phyloP scores from a whole-genome alignment of 495 filamentous ascomycete species.

The Neurospora sp. region DNA sequence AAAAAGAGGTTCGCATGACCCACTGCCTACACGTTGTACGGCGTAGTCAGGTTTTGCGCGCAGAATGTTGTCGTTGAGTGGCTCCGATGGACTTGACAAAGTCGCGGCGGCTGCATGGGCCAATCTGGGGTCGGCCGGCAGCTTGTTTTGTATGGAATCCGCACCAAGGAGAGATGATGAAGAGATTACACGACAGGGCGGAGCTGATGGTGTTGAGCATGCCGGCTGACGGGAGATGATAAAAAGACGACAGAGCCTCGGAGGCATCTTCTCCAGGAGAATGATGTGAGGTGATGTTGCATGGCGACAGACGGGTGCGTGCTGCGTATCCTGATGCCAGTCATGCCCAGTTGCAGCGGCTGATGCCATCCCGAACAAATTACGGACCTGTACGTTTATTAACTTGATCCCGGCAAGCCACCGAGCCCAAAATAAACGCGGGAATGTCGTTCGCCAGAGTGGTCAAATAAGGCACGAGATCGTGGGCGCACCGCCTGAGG shows the following conservation, averaged over 20 bases:
- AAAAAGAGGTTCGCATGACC: background rate
- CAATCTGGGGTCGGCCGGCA: background rate
- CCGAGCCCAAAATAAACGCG: slow-evolving; percentile 14
- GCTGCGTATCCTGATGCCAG: background rate
- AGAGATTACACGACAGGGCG: background rate
- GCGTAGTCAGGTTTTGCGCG: background rate
- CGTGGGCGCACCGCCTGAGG: background rate
- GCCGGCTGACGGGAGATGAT: background rate
- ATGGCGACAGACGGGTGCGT: background rate
- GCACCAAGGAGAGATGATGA: background rate
- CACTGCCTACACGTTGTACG: background rate
- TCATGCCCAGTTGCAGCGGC: slow-evolving; percentile 8
- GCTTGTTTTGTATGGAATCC: background rate
- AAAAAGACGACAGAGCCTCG: background rate
- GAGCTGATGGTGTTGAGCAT: background rate
- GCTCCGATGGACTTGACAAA: background rate
- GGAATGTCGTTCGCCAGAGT: background rate
- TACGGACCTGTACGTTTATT: background rate
- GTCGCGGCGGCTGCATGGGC: background rate
- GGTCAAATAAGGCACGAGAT: background rate
- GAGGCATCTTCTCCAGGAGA: background rate
- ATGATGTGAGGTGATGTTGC: background rate
- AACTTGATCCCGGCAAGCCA: slow-evolving; percentile 4
- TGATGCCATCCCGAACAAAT: slow-evolving; percentile 15
- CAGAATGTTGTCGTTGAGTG: background rate